Base-by-base conservation (phyloP, 306 rosid species). In the Trifolium subterraneum region DNA sequence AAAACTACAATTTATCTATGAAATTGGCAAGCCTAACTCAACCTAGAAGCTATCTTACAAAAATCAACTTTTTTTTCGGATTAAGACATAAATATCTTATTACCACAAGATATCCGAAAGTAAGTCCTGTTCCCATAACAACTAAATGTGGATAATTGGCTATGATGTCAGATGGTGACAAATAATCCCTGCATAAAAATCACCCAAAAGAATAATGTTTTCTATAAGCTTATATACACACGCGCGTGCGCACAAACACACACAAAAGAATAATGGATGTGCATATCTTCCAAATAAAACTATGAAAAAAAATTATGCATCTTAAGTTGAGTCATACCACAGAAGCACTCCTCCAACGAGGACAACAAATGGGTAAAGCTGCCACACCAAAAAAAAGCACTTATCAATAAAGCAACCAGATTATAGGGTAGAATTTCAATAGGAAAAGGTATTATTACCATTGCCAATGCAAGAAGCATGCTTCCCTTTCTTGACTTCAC, bases 91-190 rank as follows among this genome's bases (percentile, higher is more conserved):
- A 61, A 35, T 68, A 52, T 73, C 86, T 84, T 79, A 92, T 84
- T 79, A 92, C 98, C 93, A 95, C 99, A 69, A 95, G 88, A 74
- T 77, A 95, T 63, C 98, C 98, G 59, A 92, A 94, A 67, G 93
- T 91, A 73, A 92, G 97, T 68, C 97, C 97, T 5, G 91, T 89
- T 86, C 98, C 99, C 78, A 85, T 33, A 6, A 92, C 38, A 54
- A 88, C 91, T 79, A 95, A 83, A 87, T 92, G 96, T 74, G 93
- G 98, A 82, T 90, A 90, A 52, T 79, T 86, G 54, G 70, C 79
- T 22, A 90, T 63, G 67, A 92, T 84, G 82, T 89, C 88, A 18
- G 93, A 88, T 44, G 97, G 96, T 79, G 98, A 95, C 84, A 92
- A 85, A 78, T 86, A 86, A 77, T 90, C 88, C 99, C 99, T 92